Conservation (phyloP, 1,284 basidiomycete species). For the Athelia sp. region DNA sequence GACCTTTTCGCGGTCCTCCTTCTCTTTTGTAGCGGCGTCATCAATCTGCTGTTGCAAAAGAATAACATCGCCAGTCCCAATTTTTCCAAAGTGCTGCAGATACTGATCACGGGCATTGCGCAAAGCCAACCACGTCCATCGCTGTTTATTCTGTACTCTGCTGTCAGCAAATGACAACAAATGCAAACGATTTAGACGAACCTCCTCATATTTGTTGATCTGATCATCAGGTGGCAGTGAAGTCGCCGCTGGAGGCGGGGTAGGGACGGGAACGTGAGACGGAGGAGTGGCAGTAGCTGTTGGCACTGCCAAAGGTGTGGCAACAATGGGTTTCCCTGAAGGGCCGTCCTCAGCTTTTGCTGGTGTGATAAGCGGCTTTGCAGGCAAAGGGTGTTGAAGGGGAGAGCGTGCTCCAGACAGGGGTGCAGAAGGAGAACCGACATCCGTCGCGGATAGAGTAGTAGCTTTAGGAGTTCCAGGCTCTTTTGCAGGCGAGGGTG, state of each 20-base stretch:
- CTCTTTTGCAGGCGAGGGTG: constrained; percentile 13
- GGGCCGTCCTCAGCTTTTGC: constrained; percentile 6
- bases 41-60: constrained; percentile 67
- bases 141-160: constrained; percentile 59
- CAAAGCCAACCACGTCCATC: constrained; percentile 75
- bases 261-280: constrained; percentile 10
- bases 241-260: constrained; percentile 18
- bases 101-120: constrained; percentile 67
- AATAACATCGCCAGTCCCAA: constrained; percentile 70
- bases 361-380: constrained; percentile 6
- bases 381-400: constrained; percentile 65
- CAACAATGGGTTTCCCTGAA: constrained; percentile 9
- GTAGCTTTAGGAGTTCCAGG: constrained; percentile 17
- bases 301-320: constrained; percentile 9
- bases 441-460: constrained; percentile 16
- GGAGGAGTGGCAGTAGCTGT: constrained; percentile 10
- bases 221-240: constrained; percentile 41
- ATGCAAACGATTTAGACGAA: constrained; percentile 19
- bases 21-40: constrained; percentile 42
- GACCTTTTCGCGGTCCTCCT: constrained; percentile 24
- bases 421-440: constrained; percentile 4
- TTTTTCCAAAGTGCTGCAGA: constrained; percentile 69
- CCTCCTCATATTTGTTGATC: constrained; percentile 59
- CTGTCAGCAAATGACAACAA: neutral
- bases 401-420: constrained; percentile 28